Base-by-base conservation (phyloP, 768 basidiomycete genomes). In the Sarcodon aspratus region DNA sequence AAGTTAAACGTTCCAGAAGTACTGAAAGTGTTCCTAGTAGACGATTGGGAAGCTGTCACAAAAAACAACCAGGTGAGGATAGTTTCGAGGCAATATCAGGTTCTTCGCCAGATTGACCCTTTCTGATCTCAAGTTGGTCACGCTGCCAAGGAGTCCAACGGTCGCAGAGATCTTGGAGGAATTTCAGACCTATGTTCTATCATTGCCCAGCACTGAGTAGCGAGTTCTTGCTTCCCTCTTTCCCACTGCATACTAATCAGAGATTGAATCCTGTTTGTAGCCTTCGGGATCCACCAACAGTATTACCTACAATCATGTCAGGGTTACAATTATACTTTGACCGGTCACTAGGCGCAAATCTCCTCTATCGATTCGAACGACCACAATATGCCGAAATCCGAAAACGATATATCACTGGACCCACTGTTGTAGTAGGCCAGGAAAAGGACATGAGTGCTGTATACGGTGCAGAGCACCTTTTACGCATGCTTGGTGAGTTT, bases 41-140 rank as follows among this genome's bases (percentile, higher is more conserved):
- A 98, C 59, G 96, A 98, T 56, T 99, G 96, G 96, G 95, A 98
- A 65, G 79, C 83, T 5, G 82, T 98, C 36, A 98, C 96, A 47
- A 97, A 96, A 70, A 88, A 93, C 61, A 80, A 82, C 56, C 87
- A 92, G 77, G 95, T 85, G 50, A 27, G 66, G 53, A 27, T 27
- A 27, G 21, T 27, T 5, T 27, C 3, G 5, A 27, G 15, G 9
- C 33, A 36, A 9, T 18, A 5, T 42, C 36, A 32, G 36, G 18
- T 33, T 17, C 21, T 36, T 27, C 42, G 12, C 44, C 44, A 31
- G 6, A 37, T 42, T 33, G 37, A 8, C 31, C 17, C 10, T n/a
- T n/a, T 40, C 17, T 21, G 45, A 21, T n/a, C 37, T 15, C 49
- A 57, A 98, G 92, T 72, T 96, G 44, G 87, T 98, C 3, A 69